These are phyloP conservation scores for Skeletonema potamos DNA, from an alignment of 108 stramenopile genomes.

Conservation along the genomic window DNA sequence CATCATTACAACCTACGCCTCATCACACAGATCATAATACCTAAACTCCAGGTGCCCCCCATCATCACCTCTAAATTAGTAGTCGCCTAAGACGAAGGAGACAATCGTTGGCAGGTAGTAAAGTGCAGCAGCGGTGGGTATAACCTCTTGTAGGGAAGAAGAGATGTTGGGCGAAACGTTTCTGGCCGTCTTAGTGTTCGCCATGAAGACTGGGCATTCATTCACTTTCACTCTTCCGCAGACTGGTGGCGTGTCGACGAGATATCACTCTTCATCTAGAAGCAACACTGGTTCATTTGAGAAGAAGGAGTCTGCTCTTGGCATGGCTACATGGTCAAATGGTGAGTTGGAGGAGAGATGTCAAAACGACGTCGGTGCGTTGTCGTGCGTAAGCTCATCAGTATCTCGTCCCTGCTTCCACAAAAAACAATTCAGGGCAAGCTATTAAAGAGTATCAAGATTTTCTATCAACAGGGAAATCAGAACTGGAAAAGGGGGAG, in stretches of 20 bases:
- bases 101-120: background rate
- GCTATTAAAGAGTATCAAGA: conserved; percentile 65
- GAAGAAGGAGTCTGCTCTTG: background rate
- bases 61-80: too few species aligned
- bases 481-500: conserved; percentile 57
- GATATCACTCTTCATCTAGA: background rate
- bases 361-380: too few species aligned
- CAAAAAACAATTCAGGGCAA: conserved; percentile 7
- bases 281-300: background rate
- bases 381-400: background rate
- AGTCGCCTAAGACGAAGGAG: too few species aligned
- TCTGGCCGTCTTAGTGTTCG: background rate
- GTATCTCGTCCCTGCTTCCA: background rate
- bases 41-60: too few species aligned
- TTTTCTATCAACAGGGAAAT: conserved; percentile 64
- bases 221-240: background rate
- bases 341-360: background rate
- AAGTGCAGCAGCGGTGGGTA: too few species aligned
- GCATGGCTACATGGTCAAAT: conserved; percentile 54
- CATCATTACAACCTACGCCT: too few species aligned
- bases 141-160: too few species aligned
- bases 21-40: too few species aligned
- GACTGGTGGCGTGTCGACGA: too few species aligned
- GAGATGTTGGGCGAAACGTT: background rate
- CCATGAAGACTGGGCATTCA: background rate